phyloP scores from a whole-genome alignment of 306 rosid genomes.

The Quercus berberidifolia region DNA sequence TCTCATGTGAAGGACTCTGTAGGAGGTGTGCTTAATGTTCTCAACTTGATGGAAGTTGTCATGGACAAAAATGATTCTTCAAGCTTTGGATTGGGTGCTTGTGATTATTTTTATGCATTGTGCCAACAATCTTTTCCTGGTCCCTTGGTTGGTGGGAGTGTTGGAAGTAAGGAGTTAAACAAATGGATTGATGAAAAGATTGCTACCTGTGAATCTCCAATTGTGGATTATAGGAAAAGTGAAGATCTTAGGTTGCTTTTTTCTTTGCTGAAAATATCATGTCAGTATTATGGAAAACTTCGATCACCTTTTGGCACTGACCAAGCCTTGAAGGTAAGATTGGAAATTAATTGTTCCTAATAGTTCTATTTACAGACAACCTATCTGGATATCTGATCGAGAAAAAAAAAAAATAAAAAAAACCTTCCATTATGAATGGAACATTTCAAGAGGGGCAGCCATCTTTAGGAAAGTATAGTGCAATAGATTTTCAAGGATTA shows the following conservation, averaged over 20 bases:
- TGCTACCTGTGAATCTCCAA: conserved; percentile 48
- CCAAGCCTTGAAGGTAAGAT: conserved; percentile 52
- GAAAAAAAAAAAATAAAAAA: neutral
- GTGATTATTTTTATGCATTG: conserved; percentile 65
- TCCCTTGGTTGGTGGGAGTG: conserved; percentile 88
- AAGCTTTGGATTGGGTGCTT: conserved; percentile 33
- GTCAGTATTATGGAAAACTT: conserved; percentile 87
- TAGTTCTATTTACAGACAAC: neutral
- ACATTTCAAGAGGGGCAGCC: neutral
- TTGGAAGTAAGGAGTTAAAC: conserved; percentile 78
- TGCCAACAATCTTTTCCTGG: conserved; percentile 90
- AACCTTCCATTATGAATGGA: neutral
- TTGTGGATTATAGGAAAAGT: conserved; percentile 58
- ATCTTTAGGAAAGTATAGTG: neutral
- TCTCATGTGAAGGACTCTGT: conserved; percentile 50
- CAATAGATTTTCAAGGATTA: neutral
- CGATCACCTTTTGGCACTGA: conserved; percentile 95
- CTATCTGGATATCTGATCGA: neutral
- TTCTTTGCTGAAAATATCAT: conserved; percentile 82
- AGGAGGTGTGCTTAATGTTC: conserved; percentile 62
- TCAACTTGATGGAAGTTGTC: conserved; percentile 73
- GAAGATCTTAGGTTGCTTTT: conserved; percentile 74
- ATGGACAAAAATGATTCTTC: conserved; percentile 38
- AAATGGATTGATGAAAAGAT: conserved; percentile 94
- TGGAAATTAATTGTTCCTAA: conserved; percentile 14